Evolutionary conservation across 352 stramenopile species (phyloP).

Genomic region (Globisporangium orthogonon): DNA sequence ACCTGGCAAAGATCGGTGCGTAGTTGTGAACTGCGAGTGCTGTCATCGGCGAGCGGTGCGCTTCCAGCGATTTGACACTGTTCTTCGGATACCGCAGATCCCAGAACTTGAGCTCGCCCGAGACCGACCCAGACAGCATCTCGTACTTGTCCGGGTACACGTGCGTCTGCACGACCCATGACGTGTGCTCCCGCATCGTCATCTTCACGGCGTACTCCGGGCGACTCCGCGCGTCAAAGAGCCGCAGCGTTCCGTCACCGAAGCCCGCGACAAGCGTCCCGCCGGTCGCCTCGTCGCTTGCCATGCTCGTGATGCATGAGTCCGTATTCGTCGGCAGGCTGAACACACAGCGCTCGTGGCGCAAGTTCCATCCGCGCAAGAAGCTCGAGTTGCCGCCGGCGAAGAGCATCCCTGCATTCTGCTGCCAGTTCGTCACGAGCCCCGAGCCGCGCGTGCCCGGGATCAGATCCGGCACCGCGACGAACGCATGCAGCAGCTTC

Average conservation of each 20-base stretch:
- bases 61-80: conserved; percentile 85
- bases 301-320: conserved; percentile 88
- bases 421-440: conserved; percentile 96
- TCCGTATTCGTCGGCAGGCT: conserved; percentile 85
- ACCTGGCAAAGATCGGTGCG: conserved; percentile 94
- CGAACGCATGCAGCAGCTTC: conserved; percentile 90
- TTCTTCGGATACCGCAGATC: conserved; percentile 89
- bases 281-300: conserved; percentile 65
- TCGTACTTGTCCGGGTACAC: conserved; percentile 77
- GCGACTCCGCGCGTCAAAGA: conserved; percentile 92
- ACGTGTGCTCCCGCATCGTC: conserved; percentile 89
- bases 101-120: conserved; percentile 96
- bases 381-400: conserved; percentile 90
- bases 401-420: conserved; percentile 86
- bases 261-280: conserved; percentile 89
- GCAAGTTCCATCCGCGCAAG: conserved; percentile 94
- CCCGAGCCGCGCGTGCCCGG: conserved; percentile 88
- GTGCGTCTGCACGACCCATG: conserved; percentile 94
- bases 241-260: conserved; percentile 90
- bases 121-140: conserved; percentile 92
- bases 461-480: conserved; percentile 90
- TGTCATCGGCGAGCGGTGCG: conserved; percentile 93
- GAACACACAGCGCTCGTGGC: conserved; percentile 83
- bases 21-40: conserved; percentile 94
- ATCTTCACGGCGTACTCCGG: conserved; percentile 60